Conservation (phyloP, 345 rosid species). For the Rhodamnia rubescens region DNA sequence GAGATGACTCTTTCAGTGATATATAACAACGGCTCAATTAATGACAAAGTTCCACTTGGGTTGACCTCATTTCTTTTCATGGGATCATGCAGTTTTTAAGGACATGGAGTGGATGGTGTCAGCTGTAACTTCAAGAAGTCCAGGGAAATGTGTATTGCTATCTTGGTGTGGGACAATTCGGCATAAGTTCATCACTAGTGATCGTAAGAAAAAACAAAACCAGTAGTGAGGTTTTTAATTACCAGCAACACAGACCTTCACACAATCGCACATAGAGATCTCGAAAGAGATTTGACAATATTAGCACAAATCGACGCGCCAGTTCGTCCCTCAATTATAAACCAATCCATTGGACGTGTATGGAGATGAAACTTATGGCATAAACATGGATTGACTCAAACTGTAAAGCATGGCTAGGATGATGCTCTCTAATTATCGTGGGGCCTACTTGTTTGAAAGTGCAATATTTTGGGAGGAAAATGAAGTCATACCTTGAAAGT, state of each 20-base stretch:
- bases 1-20: background rate
- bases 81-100: background rate
- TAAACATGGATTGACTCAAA: background rate
- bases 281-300: background rate
- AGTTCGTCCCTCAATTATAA: background rate
- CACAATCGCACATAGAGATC: background rate
- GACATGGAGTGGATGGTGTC: background rate
- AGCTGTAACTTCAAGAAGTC: background rate
- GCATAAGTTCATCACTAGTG: background rate
- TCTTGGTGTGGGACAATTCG: background rate
- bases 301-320: background rate
- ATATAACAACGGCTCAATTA: background rate
- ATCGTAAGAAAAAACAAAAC: background rate
- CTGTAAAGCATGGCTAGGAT: background rate
- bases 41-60: background rate
- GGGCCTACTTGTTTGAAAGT: background rate
- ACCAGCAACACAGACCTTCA: background rate
- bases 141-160: background rate
- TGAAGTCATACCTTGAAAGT: background rate
- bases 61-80: background rate
- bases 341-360: background rate
- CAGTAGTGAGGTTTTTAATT: background rate
- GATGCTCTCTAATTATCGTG: background rate
- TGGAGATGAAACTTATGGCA: background rate
- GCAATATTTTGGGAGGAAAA: background rate